Percentiles rank a stretch among this genome's conserved stretches.
Evolutionary conservation across 177 flowering plant species (phyloP).

Genomic region (Telopea speciosissima): DNA sequence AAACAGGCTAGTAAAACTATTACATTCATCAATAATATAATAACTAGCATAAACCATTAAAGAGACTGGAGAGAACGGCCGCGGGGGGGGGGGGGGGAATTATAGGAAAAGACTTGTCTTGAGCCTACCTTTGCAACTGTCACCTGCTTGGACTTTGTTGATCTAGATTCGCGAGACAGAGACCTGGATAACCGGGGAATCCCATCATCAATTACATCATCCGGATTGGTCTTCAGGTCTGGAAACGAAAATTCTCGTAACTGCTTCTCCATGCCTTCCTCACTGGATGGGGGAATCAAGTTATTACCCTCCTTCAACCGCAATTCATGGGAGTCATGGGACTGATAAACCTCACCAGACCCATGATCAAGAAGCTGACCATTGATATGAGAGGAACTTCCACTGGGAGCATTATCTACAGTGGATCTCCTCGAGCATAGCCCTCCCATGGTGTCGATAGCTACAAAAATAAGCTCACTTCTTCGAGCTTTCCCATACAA

Average conservation of each 20-base stretch:
- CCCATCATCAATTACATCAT: constrained; percentile 27
- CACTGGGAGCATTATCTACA: constrained; percentile 24
- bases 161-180: constrained; percentile 37
- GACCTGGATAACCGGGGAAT: constrained; percentile 38
- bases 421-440: constrained; percentile 28
- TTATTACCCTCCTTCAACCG: not conserved
- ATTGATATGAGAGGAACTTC: constrained; percentile 14
- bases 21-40: not conserved
- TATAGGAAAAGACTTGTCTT: constrained; percentile 7
- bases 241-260: constrained; percentile 15
- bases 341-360: constrained; percentile 3
- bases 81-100: too few relatives aligned
- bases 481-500: constrained; percentile 13
- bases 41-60: not conserved
- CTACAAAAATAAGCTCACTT: constrained; percentile 10
- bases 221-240: constrained; percentile 13
- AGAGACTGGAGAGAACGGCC: not conserved
- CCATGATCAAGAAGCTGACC: constrained; percentile 12
- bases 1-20: not conserved
- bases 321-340: constrained; percentile 5
- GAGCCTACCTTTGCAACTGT: constrained; percentile 50
- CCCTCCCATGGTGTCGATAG: constrained; percentile 27
- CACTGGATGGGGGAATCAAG: constrained; percentile 13
- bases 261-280: constrained; percentile 21
- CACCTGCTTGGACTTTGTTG: constrained; percentile 36